Evolutionary conservation across 78 protist species (phyloP), one percentile per base, ranked within the genome.

Genomic region (Cavenderia fasciculata): DNA sequence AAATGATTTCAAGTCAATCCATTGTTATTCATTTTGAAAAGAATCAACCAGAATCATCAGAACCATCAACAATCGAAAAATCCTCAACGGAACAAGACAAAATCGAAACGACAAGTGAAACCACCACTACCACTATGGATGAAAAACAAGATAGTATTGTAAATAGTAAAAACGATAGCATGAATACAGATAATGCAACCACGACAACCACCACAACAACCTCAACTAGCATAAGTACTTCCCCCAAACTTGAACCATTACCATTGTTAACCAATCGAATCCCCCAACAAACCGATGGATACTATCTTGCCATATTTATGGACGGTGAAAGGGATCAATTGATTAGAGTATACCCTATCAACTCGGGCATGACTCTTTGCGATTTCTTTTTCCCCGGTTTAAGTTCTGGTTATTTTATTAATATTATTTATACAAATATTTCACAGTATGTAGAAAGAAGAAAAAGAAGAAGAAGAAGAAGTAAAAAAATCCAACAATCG

Each of bases 361-460:
- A 31, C 21, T 68, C 65, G 1, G 47, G 27, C 19, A n/a, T 41
- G 4, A 41, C 14, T 4, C 31, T 31, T 1, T 41, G 57, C 10
- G 90, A 82, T 1, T 31, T 82, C 19, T 40, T 40, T 19, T 56
- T 82, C n/a, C 90, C 90, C 11, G 90, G 90, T 19, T 68, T 82
- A 41, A 43, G 51, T 29, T 52, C 59, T 27, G 43, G 46, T 16
- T 82, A 82, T 44, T 57, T 52, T 29, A 31, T 36, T 43, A 65
- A 72, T 25, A 47, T 82, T 2, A 82, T 82, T 18, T 46, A 68
- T 68, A 36, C 70, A 12, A 63, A 82, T 44, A 76, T 78, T n/a
- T 5, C 3, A 7, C 18, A 31, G 21, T n/a, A n/a, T n/a, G n/a
- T n/a, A n/a, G n/a, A n/a, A n/a, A n/a, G n/a, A n/a, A n/a, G n/a